Base-by-base conservation (phyloP, 768 basidiomycete genomes). In the Termitomyces sp. region DNA sequence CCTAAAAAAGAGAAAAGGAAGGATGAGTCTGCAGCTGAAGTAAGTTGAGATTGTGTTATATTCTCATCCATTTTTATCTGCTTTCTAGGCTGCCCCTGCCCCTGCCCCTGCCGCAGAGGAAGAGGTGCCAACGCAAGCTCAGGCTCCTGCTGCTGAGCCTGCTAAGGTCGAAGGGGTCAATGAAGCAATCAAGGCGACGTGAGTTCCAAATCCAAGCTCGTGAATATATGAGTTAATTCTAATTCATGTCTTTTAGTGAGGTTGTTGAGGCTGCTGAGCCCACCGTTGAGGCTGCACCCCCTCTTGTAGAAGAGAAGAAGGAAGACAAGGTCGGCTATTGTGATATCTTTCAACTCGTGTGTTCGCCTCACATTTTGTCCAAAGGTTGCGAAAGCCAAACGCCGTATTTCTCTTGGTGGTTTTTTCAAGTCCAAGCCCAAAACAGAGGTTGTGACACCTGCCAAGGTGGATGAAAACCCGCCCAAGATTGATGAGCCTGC, bases 391-490 rank as follows among this genome's bases (percentile, higher is more conserved):
- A 94, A 94, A 72, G 84, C 92, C 57, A 75, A 82, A 56, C 92
- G 93, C 62, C 91, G 93, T 61, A 75, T 96, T 59, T 95, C 94
- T 26, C 90, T 96, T 44, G 81, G 80, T 54, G 88, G 88, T 54
- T 81, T 95, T 73, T 91, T 95, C 84, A 92, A 87, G 80, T 50
- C 80, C 56, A 90, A 81, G 77, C 75, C 79, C 69, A 90, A 84
- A 75, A 64, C 74, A 14, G 87, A 90, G 68, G 81, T 84, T 36
- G 68, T 79, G 12, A 68, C 85, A 6, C 84, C 92, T 56, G 79
- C 90, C 47, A 94, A 92, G 80, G 90, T 94, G 57, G 88, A 92
- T 61, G 90, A 93, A 77, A 80, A 91, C 70, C 91, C 93, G 40
- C 92, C 93, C 63, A 85, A 86, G 79, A 89, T 94, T 64, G 93